These are phyloP conservation scores for Lactuca saligna DNA, from an alignment of 129 eudicot genomes.

Conservation along the genomic window DNA sequence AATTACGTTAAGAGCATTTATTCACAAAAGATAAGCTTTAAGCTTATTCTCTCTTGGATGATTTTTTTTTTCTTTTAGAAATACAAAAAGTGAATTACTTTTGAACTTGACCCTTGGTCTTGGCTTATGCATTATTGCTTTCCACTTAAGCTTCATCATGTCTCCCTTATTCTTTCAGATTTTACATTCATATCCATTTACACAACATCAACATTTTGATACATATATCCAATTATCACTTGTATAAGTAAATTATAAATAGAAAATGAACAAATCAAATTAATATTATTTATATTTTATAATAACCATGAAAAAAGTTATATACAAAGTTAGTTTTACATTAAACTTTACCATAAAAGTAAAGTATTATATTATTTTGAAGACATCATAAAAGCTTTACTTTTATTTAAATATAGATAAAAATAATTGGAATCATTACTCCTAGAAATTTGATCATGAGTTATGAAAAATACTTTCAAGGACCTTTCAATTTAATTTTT, in stretches of 20 bases:
- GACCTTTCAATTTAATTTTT: slow-evolving; percentile 18
- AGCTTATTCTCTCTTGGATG: slow-evolving; percentile 1
- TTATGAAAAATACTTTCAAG: slow-evolving; percentile 22
- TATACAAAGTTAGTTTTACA: neutral
- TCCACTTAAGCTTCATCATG: slow-evolving; percentile 37
- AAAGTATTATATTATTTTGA: slow-evolving; percentile 4
- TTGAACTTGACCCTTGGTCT: slow-evolving; percentile 37
- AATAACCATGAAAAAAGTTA: no score
- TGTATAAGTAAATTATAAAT: neutral
- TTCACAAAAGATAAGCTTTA: no score
- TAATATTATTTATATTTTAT: neutral
- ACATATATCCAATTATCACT: neutral
- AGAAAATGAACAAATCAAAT: neutral
- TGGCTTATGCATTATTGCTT: slow-evolving; percentile 37
- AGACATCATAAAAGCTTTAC: neutral
- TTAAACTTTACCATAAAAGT: slow-evolving; percentile 14
- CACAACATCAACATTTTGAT: neutral
- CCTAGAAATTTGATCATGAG: slow-evolving; percentile 17
- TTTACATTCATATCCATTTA: neutral
- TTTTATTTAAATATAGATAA: slow-evolving; percentile 5
- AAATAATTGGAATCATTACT: slow-evolving; percentile 11
- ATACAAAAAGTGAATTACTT: slow-evolving; percentile 35
- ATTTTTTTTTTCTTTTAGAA: slow-evolving; percentile 21
- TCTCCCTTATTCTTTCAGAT: slow-evolving; percentile 21
- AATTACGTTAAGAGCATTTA: neutral